Percentiles rank a stretch among this genome's conserved stretches.
Conservation (phyloP, 1,139 yeast genomes). For the Petasospora fabianii region DNA sequence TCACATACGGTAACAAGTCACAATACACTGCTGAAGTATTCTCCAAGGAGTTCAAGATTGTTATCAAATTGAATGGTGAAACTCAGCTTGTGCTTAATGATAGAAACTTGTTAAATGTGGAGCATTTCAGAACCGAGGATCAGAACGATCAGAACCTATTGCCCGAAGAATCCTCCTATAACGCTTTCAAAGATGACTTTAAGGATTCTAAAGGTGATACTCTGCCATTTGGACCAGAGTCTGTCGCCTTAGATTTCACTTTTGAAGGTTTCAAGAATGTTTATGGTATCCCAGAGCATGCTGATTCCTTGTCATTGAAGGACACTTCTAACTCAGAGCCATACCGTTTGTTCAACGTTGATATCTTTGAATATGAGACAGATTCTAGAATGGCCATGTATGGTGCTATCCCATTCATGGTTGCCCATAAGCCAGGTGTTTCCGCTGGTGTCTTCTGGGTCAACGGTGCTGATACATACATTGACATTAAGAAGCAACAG, state of each 20-base stretch:
- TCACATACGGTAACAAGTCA: constrained; percentile 41
- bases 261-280: constrained; percentile 60
- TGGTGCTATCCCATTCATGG: constrained; percentile 86
- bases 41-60: constrained; percentile 50
- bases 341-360: constrained; percentile 86
- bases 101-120: constrained; percentile 66
- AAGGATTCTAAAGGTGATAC: constrained; percentile 57
- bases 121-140: constrained; percentile 60
- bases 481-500: constrained; percentile 66
- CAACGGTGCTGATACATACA: constrained; percentile 88
- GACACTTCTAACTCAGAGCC: constrained; percentile 71
- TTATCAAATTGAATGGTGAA: constrained; percentile 41
- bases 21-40: constrained; percentile 40
- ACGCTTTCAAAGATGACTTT: constrained; percentile 59
- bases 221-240: constrained; percentile 84
- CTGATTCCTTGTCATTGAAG: constrained; percentile 68
- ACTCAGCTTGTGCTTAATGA: constrained; percentile 62
- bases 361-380: constrained; percentile 87
- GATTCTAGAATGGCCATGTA: constrained; percentile 87
- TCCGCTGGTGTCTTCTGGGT: constrained; percentile 87
- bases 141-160: constrained; percentile 39
- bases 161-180: constrained; percentile 54
- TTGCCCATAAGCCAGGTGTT: constrained; percentile 56
- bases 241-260: constrained; percentile 74
- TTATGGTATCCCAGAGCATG: constrained; percentile 95